A percentile compares a stretch with the other conserved stretches of the same genome.
phyloP scores from a whole-genome alignment of 306 rosid genomes.

The Acmispon strigosus region DNA sequence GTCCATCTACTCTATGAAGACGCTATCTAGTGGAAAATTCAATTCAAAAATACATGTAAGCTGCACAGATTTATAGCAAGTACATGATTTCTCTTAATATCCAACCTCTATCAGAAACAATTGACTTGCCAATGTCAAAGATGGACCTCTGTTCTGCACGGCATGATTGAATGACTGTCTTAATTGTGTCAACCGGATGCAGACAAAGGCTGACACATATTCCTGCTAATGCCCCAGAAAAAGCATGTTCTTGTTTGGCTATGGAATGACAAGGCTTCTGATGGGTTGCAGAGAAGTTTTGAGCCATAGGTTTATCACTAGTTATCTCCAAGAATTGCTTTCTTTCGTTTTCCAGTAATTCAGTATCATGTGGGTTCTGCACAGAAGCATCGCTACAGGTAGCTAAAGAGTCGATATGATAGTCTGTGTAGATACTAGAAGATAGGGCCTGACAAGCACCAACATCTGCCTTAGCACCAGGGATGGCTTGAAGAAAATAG shows the following conservation, averaged over 20 bases:
- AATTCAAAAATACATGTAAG: conserved; percentile 1
- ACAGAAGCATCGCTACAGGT: conserved; percentile 22
- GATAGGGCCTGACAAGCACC: conserved; percentile 23
- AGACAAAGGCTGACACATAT: conserved; percentile 84
- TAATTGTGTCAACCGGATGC: conserved; percentile 91
- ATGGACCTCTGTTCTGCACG: conserved; percentile 63
- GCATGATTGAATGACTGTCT: conserved; percentile 84
- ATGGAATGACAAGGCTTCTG: conserved; percentile 37
- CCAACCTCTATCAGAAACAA: conserved; percentile 90
- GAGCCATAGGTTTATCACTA: conserved; percentile 30
- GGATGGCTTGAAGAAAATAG: conserved; percentile 37
- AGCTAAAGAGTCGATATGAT: conserved; percentile 34
- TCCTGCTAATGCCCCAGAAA: conserved; percentile 97
- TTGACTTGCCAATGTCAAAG: conserved; percentile 67
- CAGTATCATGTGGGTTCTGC: conserved; percentile 22
- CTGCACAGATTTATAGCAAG: conserved; percentile 1
- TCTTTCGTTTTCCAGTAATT: conserved; percentile 32
- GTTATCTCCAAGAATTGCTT: conserved; percentile 23
- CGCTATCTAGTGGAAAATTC: conserved; percentile 5
- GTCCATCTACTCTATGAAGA: conserved; percentile 17
- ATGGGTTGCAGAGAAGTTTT: conserved; percentile 22
- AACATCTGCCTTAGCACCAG: conserved; percentile 18
- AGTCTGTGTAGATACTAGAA: conserved; percentile 34
- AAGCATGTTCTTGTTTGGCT: conserved; percentile 78
- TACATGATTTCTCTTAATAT: background rate